Evolutionary conservation across 768 basidiomycete species (phyloP).

Genomic region (Melanogaster broomeanus): DNA sequence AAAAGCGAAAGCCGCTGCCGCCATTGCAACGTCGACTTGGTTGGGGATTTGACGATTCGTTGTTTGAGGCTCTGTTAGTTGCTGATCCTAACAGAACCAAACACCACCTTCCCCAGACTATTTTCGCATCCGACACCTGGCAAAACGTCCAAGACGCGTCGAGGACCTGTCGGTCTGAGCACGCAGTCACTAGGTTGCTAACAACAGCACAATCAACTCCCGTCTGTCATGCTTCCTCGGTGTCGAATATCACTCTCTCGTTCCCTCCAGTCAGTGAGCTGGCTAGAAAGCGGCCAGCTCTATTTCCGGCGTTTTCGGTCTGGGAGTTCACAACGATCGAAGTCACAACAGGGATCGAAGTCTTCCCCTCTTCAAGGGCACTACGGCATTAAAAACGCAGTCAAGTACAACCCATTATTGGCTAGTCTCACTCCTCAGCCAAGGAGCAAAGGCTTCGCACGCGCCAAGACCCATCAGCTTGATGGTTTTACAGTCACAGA

Average conservation of each 20-base stretch:
- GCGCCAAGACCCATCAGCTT: conserved; percentile 1
- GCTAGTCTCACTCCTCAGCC: not conserved
- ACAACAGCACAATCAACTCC: not conserved
- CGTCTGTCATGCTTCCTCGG: conserved; percentile 21
- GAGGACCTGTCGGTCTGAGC: not conserved
- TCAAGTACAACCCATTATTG: not conserved
- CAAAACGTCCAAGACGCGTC: not conserved
- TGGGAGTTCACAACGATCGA: not conserved
- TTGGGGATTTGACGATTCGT: no score
- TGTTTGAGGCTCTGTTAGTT: no score
- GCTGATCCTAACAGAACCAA: conserved; percentile 32
- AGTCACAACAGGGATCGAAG: not conserved
- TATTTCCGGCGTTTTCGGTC: conserved; percentile 20
- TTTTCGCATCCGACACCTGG: no score
- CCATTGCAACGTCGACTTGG: conserved; percentile 15
- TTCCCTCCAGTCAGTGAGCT: conserved; percentile 12
- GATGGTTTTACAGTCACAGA: not conserved
- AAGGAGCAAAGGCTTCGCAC: not conserved
- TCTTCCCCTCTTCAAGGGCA: not conserved
- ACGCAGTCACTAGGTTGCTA: no score
- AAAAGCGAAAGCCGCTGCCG: conserved; percentile 41
- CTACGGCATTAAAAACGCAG: not conserved
- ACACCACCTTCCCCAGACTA: no score
- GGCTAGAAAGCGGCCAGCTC: conserved; percentile 19
- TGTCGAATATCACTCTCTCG: conserved; percentile 16